Percentiles rank a stretch among this genome's conserved stretches.
Conservation (phyloP, 202 grass and related monocot species). For the Cymbopogon flexuosus region DNA sequence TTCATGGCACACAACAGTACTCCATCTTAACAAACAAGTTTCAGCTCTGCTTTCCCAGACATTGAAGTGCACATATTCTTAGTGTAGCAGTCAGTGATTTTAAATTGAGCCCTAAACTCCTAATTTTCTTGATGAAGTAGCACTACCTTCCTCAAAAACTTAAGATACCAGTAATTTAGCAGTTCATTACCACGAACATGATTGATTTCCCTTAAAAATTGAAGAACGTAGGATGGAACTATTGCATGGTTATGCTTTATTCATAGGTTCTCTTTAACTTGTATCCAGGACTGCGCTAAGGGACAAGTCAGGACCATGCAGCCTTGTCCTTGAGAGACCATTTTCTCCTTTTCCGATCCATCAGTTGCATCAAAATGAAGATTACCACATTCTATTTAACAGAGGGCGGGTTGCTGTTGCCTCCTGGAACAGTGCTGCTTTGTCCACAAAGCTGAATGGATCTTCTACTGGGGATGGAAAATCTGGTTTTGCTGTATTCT, state of each 20-base stretch:
- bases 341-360: slow-evolving; percentile 87
- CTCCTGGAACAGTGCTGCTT: slow-evolving; percentile 60
- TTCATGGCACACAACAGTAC: not conserved
- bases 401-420: slow-evolving; percentile 59
- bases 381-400: slow-evolving; percentile 77
- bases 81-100: not conserved
- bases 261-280: slow-evolving; percentile 33
- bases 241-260: not conserved
- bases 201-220: not conserved
- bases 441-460: slow-evolving; percentile 37
- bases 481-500: slow-evolving; percentile 78
- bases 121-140: not conserved
- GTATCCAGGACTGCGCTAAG: slow-evolving; percentile 55
- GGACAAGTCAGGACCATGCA: slow-evolving; percentile 47
- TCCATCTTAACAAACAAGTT: not conserved
- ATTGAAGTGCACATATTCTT: not conserved
- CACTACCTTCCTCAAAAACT: not conserved
- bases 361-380: slow-evolving; percentile 65
- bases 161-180: not conserved
- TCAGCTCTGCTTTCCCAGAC: not conserved
- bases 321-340: slow-evolving; percentile 91
- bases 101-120: not conserved
- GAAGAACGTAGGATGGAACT: not conserved
- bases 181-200: not conserved
- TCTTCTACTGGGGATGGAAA: slow-evolving; percentile 40